Evolutionary conservation across 2,329 filamentous ascomycete species (phyloP).

Genomic region (Pseudonectria foliicola): DNA sequence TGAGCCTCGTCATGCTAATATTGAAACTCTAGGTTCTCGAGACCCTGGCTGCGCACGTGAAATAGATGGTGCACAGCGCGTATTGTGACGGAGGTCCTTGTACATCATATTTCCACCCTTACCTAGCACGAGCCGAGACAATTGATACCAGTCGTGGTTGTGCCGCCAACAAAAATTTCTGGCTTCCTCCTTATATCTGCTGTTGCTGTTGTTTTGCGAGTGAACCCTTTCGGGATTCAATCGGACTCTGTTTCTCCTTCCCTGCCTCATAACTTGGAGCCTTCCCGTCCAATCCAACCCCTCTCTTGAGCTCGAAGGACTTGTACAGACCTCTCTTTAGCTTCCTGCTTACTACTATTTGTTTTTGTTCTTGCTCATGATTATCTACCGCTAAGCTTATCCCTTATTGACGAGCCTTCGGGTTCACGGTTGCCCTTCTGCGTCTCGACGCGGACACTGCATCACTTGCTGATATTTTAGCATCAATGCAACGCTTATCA

Average conservation of each 20-base stretch:
- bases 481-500: constrained; percentile 5
- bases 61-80: constrained; percentile 58
- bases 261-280: not conserved
- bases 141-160: constrained; percentile 29
- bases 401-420: too few species aligned
- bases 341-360: too few species aligned
- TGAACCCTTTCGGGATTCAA: constrained; percentile 14
- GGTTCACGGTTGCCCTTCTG: too few species aligned
- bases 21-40: constrained; percentile 59
- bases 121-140: constrained; percentile 29
- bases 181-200: constrained; percentile 6
- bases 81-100: constrained; percentile 33
- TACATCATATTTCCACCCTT: constrained; percentile 35
- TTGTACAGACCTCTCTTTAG: too few species aligned
- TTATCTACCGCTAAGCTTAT: too few species aligned
- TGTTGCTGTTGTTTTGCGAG: constrained; percentile 7
- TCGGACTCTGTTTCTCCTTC: constrained; percentile 1
- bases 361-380: too few species aligned
- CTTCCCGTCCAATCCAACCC: not conserved
- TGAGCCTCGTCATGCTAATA: constrained; percentile 29
- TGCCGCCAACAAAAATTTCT: constrained; percentile 15
- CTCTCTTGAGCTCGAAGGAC: not conserved
- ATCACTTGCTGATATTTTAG: too few species aligned
- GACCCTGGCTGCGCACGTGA: constrained; percentile 72
- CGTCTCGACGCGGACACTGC: too few species aligned